Percentiles rank a stretch among this genome's conserved stretches.
Conservation (phyloP, 2,329 filamentous ascomycete genomes). For the Bipolaris bicolor region DNA sequence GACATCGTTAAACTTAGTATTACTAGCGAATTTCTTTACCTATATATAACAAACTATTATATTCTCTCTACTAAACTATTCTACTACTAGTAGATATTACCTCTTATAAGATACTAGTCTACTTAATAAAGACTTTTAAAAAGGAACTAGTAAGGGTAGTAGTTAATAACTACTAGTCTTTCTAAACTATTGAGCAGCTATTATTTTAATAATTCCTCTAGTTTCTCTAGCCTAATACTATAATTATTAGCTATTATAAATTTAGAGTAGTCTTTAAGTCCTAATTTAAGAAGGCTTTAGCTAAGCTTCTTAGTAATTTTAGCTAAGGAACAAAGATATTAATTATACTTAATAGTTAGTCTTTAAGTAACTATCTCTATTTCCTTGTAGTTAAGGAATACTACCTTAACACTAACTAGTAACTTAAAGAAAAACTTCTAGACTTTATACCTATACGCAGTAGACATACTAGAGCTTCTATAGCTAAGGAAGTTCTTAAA, state of each 20-base stretch:
- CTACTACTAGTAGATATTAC: neutral
- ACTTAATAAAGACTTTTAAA: constrained; percentile 3
- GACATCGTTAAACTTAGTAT: neutral
- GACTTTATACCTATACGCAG: constrained; percentile 10
- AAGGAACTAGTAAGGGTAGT: constrained; percentile 12
- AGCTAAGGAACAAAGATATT: constrained; percentile 1
- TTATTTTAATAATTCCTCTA: constrained; percentile 11
- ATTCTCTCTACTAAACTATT: neutral
- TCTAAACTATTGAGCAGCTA: constrained; percentile 1
- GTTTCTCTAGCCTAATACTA: no score
- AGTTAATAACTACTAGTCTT: constrained; percentile 13
- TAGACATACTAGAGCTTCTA: constrained; percentile 1
- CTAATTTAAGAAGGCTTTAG: constrained; percentile 4
- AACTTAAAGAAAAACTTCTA: constrained; percentile 7
- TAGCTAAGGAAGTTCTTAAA: neutral
- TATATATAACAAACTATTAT: neutral
- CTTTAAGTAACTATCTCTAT: constrained; percentile 10
- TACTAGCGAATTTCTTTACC: neutral
- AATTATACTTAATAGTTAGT: constrained; percentile 8
- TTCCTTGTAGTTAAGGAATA: constrained; percentile 12
- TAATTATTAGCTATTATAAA: constrained; percentile 15
- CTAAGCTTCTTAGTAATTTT: neutral
- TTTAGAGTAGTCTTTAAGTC: constrained; percentile 2
- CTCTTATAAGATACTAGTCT: neutral
- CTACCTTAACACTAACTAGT: constrained; percentile 11